Conservation (phyloP, 495 filamentous ascomycete genomes). For the Penicillium canariense region DNA sequence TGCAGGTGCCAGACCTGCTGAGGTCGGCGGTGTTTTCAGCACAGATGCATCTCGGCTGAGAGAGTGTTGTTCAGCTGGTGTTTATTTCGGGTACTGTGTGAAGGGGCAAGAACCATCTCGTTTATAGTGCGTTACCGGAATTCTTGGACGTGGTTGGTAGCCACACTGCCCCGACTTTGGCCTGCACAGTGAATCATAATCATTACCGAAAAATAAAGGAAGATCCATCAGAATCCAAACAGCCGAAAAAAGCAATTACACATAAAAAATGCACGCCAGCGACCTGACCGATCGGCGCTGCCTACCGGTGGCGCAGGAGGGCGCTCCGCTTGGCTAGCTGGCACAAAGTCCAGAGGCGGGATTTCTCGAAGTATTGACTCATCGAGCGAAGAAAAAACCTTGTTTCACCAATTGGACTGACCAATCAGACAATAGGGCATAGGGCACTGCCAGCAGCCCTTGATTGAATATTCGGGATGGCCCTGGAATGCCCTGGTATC, state of each 20-base stretch:
- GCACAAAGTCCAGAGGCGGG: conserved; percentile 14
- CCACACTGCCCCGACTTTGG: not conserved
- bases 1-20: not conserved
- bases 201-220: conserved; percentile 6
- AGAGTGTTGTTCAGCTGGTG: not conserved
- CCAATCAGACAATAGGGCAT: not conserved
- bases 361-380: conserved; percentile 28
- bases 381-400: conserved; percentile 2
- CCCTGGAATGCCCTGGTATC: conserved; percentile 18
- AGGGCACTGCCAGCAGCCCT: conserved; percentile 10
- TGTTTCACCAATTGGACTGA: not conserved
- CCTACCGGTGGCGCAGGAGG: conserved; percentile 26
- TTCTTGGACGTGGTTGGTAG: not conserved
- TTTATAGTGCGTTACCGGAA: not conserved
- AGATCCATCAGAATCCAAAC: not conserved
- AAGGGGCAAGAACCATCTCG: not conserved
- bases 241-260: conserved; percentile 9
- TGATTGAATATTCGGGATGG: conserved; percentile 17
- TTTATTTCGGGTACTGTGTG: no score
- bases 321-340: conserved; percentile 13
- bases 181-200: not conserved
- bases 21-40: not conserved
- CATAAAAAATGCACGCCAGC: conserved; percentile 17
- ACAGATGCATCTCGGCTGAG: not conserved
- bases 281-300: conserved; percentile 28